Evolutionary conservation across 2,329 filamentous ascomycete species (phyloP), one percentile per base, ranked within the genome.

Genomic region (Hortaea werneckii): DNA sequence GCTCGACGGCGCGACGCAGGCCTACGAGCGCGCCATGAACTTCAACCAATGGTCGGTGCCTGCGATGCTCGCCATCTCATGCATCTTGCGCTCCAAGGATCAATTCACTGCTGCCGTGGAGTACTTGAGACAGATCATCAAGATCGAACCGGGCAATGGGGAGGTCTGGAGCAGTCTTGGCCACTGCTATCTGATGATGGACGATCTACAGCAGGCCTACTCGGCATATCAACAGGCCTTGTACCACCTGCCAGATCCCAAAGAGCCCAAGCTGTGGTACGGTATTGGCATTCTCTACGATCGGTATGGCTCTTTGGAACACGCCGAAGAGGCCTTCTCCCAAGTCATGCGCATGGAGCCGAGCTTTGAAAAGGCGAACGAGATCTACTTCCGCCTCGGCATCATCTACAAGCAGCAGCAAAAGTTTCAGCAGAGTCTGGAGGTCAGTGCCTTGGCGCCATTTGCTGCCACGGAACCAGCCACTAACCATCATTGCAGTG

Each of bases 321-420:
- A 96, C 65, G 92, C 92, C 55, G 92, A 96, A 65, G 92, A 96
- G 64, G 92, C 92, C 5, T 96, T 96, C 63, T 95, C 90, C 2
- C 87, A 96, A 62, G 92, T 98, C 51, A 96, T 98, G 92, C 84
- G 87, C 56, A 96, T 98, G 83, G 85, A 95, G 59, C 92, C 90
- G 4, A 83, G 88, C 57, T 96, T 96, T 57, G 92, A 98, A 62
- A 98, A 98, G 75, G 89, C 90, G 47, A 96, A 96, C 61, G 92
- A 98, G 65, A 96, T 98, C 44, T 98, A 96, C 67, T 98, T 98
- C 69, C 81, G 92, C 28, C 77, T 98, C 6, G 92, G 92, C n/a
- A 98, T 98, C 71, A 96, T 98, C 54, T 96, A 96, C 73, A 98
- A 98, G 66, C 90, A 96, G 61, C 92, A 96, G 64, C 83, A 89